A percentile compares a stretch with the other conserved stretches of the same genome.
Conservation (phyloP, 495 filamentous ascomycete genomes). For the Penicillium coprophilum region DNA sequence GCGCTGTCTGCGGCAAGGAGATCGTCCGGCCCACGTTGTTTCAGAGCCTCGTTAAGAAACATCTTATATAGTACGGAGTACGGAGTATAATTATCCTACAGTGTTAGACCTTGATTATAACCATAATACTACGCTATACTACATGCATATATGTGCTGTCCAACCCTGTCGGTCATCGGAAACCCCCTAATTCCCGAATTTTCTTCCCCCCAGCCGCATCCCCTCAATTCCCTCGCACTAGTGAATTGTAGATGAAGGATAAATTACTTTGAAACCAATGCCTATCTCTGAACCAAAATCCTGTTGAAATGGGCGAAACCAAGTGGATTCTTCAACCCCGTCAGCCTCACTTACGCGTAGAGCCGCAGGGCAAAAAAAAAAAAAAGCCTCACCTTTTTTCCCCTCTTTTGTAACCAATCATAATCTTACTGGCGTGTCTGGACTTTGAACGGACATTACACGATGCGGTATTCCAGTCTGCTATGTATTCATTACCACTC, state of each 20-base stretch:
- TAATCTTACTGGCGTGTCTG: too few species aligned
- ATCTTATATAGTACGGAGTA: too few species aligned
- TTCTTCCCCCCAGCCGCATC: neutral
- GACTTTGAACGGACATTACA: constrained; percentile 4
- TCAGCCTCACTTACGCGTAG: constrained; percentile 32
- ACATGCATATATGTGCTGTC: constrained; percentile 4
- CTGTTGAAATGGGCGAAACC: neutral
- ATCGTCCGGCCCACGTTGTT: constrained; percentile 13
- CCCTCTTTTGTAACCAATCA: constrained; percentile 6
- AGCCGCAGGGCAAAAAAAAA: constrained; percentile 26
- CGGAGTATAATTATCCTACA: too few species aligned
- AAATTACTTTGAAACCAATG: neutral
- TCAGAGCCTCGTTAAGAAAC: constrained; percentile 9
- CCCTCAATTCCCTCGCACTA: neutral
- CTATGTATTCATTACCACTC: too few species aligned
- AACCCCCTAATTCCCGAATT: neutral
- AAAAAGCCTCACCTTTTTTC: constrained; percentile 24
- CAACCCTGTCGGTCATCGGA: neutral
- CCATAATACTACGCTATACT: constrained; percentile 1
- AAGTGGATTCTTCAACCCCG: constrained; percentile 15
- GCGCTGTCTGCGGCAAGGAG: constrained; percentile 13
- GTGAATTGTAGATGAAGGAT: neutral
- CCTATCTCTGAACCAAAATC: neutral
- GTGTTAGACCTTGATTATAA: neutral
- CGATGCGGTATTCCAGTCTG: neutral